Conservation (phyloP, 495 filamentous ascomycete genomes). For the Chaetomium tenue region DNA sequence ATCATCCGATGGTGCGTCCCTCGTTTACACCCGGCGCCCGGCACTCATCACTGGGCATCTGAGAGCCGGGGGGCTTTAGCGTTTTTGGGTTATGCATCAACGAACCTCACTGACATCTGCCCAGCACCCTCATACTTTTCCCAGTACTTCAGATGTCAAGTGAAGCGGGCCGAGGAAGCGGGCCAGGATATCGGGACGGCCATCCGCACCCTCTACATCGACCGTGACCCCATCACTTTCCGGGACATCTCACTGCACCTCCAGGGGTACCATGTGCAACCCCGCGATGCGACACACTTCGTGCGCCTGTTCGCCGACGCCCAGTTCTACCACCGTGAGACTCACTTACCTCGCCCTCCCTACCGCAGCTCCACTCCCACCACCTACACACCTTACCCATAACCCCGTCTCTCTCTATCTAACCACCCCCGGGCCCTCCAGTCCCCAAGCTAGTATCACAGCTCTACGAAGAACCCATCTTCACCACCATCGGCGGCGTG, state of each 20-base stretch:
- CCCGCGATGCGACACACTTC: conserved; percentile 79
- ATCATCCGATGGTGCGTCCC: conserved; percentile 84
- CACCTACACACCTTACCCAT: background rate
- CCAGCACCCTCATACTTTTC: conserved; percentile 97
- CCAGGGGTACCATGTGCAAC: conserved; percentile 87
- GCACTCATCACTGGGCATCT: too few relatives aligned
- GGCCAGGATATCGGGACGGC: conserved; percentile 50
- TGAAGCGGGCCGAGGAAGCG: conserved; percentile 59
- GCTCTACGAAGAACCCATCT: conserved; percentile 91
- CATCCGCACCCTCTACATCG: conserved; percentile 81
- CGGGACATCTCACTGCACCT: conserved; percentile 85
- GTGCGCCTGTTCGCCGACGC: conserved; percentile 93
- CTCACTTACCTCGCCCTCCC: background rate
- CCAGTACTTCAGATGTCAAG: conserved; percentile 84
- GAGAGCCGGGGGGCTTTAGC: too few relatives aligned
- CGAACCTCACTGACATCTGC: conserved; percentile 22
- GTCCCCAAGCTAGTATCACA: conserved; percentile 88
- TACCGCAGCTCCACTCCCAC: background rate
- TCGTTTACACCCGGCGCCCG: background rate
- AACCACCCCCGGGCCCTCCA: conserved; percentile 28
- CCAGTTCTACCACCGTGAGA: conserved; percentile 84
- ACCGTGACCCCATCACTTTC: conserved; percentile 89
- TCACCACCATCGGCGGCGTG: conserved; percentile 79
- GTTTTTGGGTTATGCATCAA: background rate
- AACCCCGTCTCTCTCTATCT: background rate